Evolutionary conservation across 305 asterid species (phyloP).

Genomic region (Plantago rigida): DNA sequence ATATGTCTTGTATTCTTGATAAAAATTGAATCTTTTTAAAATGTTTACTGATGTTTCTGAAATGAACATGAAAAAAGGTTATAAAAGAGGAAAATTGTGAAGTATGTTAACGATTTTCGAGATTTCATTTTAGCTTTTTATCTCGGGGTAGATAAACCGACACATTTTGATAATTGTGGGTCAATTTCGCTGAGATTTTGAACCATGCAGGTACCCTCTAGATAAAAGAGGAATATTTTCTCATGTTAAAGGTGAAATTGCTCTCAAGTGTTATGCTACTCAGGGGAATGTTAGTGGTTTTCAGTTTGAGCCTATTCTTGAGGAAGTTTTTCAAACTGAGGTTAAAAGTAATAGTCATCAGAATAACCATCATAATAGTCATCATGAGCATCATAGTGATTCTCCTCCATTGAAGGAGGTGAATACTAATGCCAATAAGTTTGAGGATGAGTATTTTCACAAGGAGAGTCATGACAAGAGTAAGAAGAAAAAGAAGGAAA

Average conservation of each 20-base stretch:
- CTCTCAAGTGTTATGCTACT: conserved; percentile 48
- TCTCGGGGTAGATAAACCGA: not conserved
- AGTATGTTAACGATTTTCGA: no score
- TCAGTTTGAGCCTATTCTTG: not conserved
- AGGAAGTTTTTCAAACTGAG: not conserved
- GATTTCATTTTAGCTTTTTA: no score
- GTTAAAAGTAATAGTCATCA: not conserved
- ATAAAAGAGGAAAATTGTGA: no score
- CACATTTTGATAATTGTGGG: no score
- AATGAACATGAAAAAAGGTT: no score
- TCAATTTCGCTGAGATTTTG: not conserved
- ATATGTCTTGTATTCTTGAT: no score
- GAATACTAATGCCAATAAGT: conserved; percentile 21
- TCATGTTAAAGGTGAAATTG: conserved; percentile 72
- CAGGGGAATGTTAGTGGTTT: conserved; percentile 20
- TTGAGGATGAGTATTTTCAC: conserved; percentile 26
- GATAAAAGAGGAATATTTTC: conserved; percentile 84
- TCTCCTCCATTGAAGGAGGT: conserved; percentile 30
- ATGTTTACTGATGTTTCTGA: no score
- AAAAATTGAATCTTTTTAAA: no score
- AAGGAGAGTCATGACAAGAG: conserved; percentile 35
- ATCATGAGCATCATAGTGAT: conserved; percentile 1
- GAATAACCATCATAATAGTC: not conserved
- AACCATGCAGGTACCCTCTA: conserved; percentile 54
- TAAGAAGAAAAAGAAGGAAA: conserved; percentile 56